Conservation (phyloP, 805 yeast species). For the Saccharomycopsis sp. region DNA sequence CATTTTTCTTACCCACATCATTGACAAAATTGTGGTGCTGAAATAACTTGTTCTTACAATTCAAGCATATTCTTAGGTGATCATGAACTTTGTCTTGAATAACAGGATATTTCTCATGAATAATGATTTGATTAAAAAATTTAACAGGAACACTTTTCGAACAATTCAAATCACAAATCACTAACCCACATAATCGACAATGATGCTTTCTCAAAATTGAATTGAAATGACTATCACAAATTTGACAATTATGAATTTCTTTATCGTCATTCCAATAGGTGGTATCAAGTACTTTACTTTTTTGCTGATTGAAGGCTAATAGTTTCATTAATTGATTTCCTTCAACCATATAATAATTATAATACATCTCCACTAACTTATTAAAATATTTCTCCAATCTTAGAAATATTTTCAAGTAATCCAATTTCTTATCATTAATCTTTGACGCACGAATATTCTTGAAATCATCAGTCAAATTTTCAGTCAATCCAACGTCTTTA, state of each 20-base stretch:
- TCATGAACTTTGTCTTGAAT: constrained; percentile 14
- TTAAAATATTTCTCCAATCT: constrained; percentile 43
- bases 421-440: constrained; percentile 44
- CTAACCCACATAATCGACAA: constrained; percentile 80
- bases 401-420: constrained; percentile 52
- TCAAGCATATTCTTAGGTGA: constrained; percentile 54
- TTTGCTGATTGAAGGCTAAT: constrained; percentile 26
- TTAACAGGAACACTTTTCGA: constrained; percentile 62
- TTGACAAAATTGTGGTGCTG: constrained; percentile 42
- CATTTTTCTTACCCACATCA: constrained; percentile 28
- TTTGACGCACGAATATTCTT: constrained; percentile 33
- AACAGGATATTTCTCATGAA: not conserved
- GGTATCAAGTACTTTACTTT: constrained; percentile 24
- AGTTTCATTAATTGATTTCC: constrained; percentile 25
- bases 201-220: constrained; percentile 64
- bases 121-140: constrained; percentile 19
- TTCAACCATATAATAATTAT: constrained; percentile 22
- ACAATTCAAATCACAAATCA: constrained; percentile 76
- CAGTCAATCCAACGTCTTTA: constrained; percentile 34
- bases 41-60: constrained; percentile 60
- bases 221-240: constrained; percentile 53
- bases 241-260: constrained; percentile 44
- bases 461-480: constrained; percentile 44
- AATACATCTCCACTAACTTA: constrained; percentile 26
- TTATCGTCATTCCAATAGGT: constrained; percentile 62